A percentile compares a stretch with the other conserved stretches of the same genome.
These are phyloP conservation scores for Cystoderma amianthinum DNA, from an alignment of 768 basidiomycete genomes.

Conservation along the genomic window DNA sequence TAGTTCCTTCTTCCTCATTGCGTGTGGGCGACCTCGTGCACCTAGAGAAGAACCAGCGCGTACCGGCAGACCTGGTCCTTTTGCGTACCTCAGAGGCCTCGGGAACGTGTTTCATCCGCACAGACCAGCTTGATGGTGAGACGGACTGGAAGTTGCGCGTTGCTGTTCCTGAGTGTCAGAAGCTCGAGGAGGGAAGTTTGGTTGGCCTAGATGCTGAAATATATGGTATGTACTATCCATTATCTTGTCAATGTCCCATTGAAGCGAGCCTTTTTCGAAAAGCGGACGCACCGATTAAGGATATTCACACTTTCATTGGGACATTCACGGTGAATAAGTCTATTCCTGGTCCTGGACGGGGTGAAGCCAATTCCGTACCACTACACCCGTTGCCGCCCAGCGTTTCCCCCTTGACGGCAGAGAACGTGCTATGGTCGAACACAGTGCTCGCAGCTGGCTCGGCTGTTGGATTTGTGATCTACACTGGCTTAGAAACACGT, in stretches of 20 bases:
- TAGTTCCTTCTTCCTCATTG: slow-evolving; percentile 82
- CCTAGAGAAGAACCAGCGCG: slow-evolving; percentile 95
- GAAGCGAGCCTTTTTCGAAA: slow-evolving; percentile 9
- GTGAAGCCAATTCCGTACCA: slow-evolving; percentile 24
- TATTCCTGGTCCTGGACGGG: slow-evolving; percentile 12
- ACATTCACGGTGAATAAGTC: slow-evolving; percentile 75
- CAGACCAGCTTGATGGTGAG: slow-evolving; percentile 97
- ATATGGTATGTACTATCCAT: slow-evolving; percentile 51
- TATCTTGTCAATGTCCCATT: background rate
- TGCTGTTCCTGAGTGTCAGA: slow-evolving; percentile 80
- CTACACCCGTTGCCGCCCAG: slow-evolving; percentile 38
- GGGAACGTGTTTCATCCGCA: slow-evolving; percentile 95
- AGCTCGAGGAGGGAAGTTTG: slow-evolving; percentile 43
- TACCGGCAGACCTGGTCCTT: slow-evolving; percentile 90
- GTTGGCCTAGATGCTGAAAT: slow-evolving; percentile 82
- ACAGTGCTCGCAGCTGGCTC: slow-evolving; percentile 95
- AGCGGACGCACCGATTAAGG: slow-evolving; percentile 96
- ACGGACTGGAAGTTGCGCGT: slow-evolving; percentile 98
- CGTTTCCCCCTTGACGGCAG: slow-evolving; percentile 85
- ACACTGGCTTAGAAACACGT: slow-evolving; percentile 91
- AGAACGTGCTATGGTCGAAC: slow-evolving; percentile 96
- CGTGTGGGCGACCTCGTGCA: slow-evolving; percentile 88
- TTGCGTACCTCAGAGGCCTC: slow-evolving; percentile 82
- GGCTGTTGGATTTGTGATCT: slow-evolving; percentile 88
- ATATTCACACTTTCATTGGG: slow-evolving; percentile 93